Percentiles rank a stretch among this genome's conserved stretches.
phyloP scores from a whole-genome alignment of 306 rosid species.

The Vigna radiata region DNA sequence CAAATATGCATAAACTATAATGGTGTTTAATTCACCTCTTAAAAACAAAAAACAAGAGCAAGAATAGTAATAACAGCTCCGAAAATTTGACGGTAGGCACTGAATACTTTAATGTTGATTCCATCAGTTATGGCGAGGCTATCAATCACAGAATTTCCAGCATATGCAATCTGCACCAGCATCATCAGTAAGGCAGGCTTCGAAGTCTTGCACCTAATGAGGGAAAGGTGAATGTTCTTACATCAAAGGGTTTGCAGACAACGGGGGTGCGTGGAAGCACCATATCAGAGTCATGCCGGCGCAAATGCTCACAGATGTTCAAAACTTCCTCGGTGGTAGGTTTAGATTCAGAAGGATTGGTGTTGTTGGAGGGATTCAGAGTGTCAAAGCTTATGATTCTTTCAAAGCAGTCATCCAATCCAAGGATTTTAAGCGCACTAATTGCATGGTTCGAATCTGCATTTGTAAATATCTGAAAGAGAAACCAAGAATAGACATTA shows the following conservation, averaged over 20 bases:
- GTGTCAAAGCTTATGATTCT: constrained; percentile 79
- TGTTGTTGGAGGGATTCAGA: constrained; percentile 55
- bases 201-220: no score
- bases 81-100: no score
- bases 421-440: constrained; percentile 73
- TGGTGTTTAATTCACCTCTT: no score
- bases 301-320: constrained; percentile 47
- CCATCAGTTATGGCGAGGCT: no score
- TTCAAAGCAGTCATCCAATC: constrained; percentile 92
- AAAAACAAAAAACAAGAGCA: no score
- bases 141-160: no score
- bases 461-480: constrained; percentile 81
- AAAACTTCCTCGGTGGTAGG: constrained; percentile 22
- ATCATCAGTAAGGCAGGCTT: no score
- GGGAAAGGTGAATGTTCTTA: no score
- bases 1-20: no score
- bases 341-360: constrained; percentile 29
- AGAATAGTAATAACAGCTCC: no score
- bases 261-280: constrained; percentile 67
- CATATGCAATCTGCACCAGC: no score
- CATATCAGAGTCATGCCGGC: constrained; percentile 47
- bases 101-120: no score
- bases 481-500: neutral
- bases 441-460: constrained; percentile 65
- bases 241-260: constrained; percentile 82